Conservation (phyloP, 2,329 filamentous ascomycete genomes). For the Penicillium sp. region DNA sequence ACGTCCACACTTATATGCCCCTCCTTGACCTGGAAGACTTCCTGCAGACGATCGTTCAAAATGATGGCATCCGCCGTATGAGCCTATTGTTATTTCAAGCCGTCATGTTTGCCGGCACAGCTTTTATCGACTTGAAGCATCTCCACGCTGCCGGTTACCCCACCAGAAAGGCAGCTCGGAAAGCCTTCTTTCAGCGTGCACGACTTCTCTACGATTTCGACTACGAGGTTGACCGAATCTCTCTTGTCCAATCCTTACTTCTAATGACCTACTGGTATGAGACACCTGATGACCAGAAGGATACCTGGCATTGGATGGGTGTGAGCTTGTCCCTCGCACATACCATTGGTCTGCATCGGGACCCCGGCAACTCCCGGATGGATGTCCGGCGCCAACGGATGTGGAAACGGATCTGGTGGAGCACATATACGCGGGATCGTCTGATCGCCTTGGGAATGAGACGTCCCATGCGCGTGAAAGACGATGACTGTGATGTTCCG, state of each 20-base stretch:
- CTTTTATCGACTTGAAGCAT: conserved; percentile 73
- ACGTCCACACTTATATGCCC: conserved; percentile 90
- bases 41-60: conserved; percentile 49
- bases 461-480: conserved; percentile 81
- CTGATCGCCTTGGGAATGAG: conserved; percentile 90
- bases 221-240: conserved; percentile 81
- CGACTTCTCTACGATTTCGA: conserved; percentile 91
- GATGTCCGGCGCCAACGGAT: conserved; percentile 63
- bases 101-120: conserved; percentile 85
- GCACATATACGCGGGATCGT: conserved; percentile 87
- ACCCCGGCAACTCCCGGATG: conserved; percentile 71
- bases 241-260: conserved; percentile 76
- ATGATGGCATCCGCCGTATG: conserved; percentile 61
- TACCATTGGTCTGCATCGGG: conserved; percentile 84
- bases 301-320: conserved; percentile 98
- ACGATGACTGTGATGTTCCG: conserved; percentile 85
- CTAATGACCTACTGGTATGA: conserved; percentile 98
- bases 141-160: conserved; percentile 68
- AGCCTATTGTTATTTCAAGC: conserved; percentile 86
- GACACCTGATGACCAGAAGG: conserved; percentile 91
- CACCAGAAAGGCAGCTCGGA: conserved; percentile 70
- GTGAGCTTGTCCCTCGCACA: conserved; percentile 86
- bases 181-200: conserved; percentile 79
- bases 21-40: conserved; percentile 61
- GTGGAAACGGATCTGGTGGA: conserved; percentile 98